Evolutionary conservation across 2,329 filamentous ascomycete species (phyloP).

Genomic region (Colletotrichum graminicola): DNA sequence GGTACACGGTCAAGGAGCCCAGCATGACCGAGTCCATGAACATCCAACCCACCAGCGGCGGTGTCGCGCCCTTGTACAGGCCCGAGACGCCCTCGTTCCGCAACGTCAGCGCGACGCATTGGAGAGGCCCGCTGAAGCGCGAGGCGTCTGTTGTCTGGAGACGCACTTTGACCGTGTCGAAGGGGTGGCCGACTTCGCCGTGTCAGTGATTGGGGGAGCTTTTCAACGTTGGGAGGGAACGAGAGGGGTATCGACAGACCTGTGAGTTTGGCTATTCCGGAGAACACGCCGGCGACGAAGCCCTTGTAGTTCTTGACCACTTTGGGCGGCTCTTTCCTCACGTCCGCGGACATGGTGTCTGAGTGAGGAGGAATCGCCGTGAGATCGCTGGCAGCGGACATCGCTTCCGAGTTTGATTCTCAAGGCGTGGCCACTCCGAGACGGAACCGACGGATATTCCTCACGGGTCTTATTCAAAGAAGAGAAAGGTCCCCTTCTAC

Average conservation of each 20-base stretch:
- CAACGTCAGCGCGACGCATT: constrained; percentile 87
- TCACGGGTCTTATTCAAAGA: background rate
- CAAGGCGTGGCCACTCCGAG: constrained; percentile 1
- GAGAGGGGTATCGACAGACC: constrained; percentile 55
- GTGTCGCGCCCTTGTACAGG: constrained; percentile 94
- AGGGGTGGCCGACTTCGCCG: constrained; percentile 73
- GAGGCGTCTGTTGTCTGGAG: constrained; percentile 84
- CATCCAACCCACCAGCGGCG: constrained; percentile 95
- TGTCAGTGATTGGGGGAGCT: constrained; percentile 2
- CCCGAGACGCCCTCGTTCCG: constrained; percentile 86
- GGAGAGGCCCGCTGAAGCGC: constrained; percentile 87
- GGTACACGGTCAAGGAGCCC: constrained; percentile 90
- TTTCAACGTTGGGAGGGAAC: background rate
- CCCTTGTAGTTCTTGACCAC: constrained; percentile 81
- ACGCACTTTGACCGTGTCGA: constrained; percentile 97
- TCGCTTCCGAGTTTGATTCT: background rate
- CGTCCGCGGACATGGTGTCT: constrained; percentile 38
- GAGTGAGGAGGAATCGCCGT: constrained; percentile 8
- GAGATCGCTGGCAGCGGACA: constrained; percentile 19
- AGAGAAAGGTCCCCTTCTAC: constrained; percentile 3
- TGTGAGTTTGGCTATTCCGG: constrained; percentile 88
- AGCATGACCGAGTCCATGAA: constrained; percentile 96
- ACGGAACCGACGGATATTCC: background rate
- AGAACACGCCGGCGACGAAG: constrained; percentile 98
- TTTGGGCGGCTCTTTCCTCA: constrained; percentile 52